phyloP scores from a whole-genome alignment of 2,329 filamentous ascomycete species.

The Byssoonygena ceratinophila region DNA sequence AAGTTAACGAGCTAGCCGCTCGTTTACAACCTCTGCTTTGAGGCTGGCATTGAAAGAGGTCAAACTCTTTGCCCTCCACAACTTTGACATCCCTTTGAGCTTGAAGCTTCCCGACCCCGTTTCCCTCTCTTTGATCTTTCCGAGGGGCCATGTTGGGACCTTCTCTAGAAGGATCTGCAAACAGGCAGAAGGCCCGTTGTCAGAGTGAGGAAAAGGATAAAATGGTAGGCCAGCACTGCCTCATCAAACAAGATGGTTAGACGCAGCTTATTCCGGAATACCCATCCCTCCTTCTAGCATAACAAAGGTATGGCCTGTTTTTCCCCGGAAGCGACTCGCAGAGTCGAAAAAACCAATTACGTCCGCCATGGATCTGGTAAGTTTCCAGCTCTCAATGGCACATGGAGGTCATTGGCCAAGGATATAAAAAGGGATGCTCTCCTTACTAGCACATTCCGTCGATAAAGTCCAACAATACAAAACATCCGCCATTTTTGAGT shows the following conservation, averaged over 20 bases:
- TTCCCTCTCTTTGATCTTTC: background rate
- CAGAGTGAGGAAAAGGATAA: too few relatives aligned
- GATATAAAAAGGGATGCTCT: background rate
- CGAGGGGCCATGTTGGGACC: background rate
- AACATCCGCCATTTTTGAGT: background rate
- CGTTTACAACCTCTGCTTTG: conserved; percentile 3
- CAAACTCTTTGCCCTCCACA: background rate
- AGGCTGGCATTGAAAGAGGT: background rate
- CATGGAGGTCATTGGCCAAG: background rate
- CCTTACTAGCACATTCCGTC: background rate
- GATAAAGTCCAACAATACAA: conserved; percentile 1
- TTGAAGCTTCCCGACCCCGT: background rate
- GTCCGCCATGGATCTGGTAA: background rate
- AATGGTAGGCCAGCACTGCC: too few relatives aligned
- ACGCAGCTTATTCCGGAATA: background rate
- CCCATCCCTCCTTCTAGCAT: background rate
- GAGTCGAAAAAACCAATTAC: background rate
- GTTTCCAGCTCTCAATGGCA: background rate
- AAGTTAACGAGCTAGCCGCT: background rate
- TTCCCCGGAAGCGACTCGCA: background rate
- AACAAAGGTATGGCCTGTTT: background rate
- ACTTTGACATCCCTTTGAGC: conserved; percentile 2
- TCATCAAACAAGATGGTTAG: too few relatives aligned
- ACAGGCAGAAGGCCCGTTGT: background rate
- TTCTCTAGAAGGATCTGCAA: background rate